Evolutionary conservation across 148 eudicot species (phyloP).

Genomic region (Spergularia bocconei): DNA sequence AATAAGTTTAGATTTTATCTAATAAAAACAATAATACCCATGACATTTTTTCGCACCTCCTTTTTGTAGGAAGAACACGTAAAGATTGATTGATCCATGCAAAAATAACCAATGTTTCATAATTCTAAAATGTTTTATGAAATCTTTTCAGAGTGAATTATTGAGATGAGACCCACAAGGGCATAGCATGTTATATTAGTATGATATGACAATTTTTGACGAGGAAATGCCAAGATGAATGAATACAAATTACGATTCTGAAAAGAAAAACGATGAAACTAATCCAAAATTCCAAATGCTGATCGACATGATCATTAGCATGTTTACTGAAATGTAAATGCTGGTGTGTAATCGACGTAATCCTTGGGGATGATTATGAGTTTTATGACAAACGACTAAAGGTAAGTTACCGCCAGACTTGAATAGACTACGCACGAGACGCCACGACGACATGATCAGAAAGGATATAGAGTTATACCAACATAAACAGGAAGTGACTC

Average conservation of each 20-base stretch:
- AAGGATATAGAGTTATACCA: not conserved
- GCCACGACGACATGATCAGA: not conserved
- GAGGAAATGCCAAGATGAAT: not conserved
- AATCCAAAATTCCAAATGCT: no score
- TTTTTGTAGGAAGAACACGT: constrained; percentile 19
- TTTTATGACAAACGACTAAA: not conserved
- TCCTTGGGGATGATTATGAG: no score
- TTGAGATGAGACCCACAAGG: constrained; percentile 15
- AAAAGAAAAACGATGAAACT: not conserved
- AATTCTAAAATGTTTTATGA: not conserved
- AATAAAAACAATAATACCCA: constrained; percentile 6
- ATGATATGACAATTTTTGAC: not conserved
- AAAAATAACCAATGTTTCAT: constrained; percentile 3
- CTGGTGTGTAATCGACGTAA: not conserved
- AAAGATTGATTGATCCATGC: constrained; percentile 9
- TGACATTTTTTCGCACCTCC: not conserved
- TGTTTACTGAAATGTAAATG: no score
- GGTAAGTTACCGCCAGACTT: not conserved
- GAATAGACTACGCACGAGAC: not conserved
- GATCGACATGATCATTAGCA: no score
- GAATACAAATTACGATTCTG: not conserved
- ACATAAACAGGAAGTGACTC: constrained; percentile 6
- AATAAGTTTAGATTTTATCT: constrained; percentile 4
- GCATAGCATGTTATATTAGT: not conserved
- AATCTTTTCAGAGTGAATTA: constrained; percentile 8